Percentiles rank a stretch among this genome's conserved stretches.
phyloP scores from a whole-genome alignment of 768 basidiomycete genomes.

The Ephemerocybe angulata region DNA sequence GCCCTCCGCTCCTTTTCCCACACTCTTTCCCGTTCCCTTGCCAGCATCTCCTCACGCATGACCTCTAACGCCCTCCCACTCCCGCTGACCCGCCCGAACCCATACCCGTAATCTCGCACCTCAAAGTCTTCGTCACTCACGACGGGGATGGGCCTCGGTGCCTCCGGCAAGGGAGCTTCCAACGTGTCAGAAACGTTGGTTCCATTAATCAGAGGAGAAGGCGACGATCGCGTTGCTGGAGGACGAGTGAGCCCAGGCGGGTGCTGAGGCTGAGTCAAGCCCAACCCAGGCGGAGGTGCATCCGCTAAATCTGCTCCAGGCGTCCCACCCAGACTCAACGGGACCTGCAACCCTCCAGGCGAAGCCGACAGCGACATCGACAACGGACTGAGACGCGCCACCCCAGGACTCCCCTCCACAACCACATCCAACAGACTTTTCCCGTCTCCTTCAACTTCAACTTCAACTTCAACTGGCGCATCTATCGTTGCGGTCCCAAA shows the following conservation, averaged over 20 bases:
- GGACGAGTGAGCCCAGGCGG: not conserved
- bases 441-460: not conserved
- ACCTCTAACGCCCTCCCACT: conserved; percentile 29
- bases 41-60: conserved; percentile 20
- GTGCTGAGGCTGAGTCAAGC: not conserved
- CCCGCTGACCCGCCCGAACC: conserved; percentile 50
- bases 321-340: not conserved
- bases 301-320: not conserved
- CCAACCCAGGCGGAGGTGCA: not conserved
- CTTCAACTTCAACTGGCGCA: conserved; percentile 1
- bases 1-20: not conserved
- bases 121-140: conserved; percentile 37
- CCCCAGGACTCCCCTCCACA: not conserved
- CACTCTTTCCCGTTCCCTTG: not conserved
- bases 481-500: conserved; percentile 46
- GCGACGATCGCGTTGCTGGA: not conserved
- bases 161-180: not conserved
- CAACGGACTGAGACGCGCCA: not conserved
- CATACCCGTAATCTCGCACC: conserved; percentile 62
- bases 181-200: no score
- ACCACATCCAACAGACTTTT: not conserved
- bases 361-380: conserved; percentile 1
- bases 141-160: not conserved
- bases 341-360: not conserved
- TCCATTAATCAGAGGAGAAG: no score